These are phyloP conservation scores for Endoconidiophora polonica DNA, from an alignment of 2,329 filamentous ascomycete genomes.

Conservation along the genomic window DNA sequence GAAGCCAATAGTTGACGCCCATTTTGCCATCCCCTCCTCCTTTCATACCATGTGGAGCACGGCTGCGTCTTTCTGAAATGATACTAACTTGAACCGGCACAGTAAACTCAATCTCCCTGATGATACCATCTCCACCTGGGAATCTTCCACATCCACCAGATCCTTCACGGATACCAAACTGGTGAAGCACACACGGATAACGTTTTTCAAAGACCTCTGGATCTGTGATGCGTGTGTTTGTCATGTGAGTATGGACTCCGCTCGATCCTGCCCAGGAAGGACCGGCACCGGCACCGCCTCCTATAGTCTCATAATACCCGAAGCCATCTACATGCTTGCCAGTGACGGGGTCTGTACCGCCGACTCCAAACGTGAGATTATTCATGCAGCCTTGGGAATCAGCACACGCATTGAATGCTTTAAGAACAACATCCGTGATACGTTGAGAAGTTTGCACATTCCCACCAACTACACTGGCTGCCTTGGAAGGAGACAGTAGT, in stretches of 20 bases:
- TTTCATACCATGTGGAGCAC: constrained; percentile 52
- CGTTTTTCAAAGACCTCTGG: constrained; percentile 28
- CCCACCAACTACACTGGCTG: constrained; percentile 66
- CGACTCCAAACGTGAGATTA: constrained; percentile 71
- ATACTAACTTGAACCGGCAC: constrained; percentile 64
- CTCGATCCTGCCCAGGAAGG: constrained; percentile 30
- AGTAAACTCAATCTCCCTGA: constrained; percentile 64
- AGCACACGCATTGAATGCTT: constrained; percentile 64
- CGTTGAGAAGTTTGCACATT: constrained; percentile 44
- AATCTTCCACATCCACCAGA: constrained; percentile 51
- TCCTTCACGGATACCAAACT: constrained; percentile 48
- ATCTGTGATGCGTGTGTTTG: constrained; percentile 60
- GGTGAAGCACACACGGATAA: constrained; percentile 56
- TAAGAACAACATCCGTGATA: constrained; percentile 32
- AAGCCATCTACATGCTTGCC: constrained; percentile 24
- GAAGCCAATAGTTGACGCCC: constrained; percentile 77
- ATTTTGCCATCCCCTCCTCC: constrained; percentile 66
- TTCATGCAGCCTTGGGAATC: constrained; percentile 69
- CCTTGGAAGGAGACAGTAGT: constrained; percentile 59
- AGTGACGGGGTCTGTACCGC: constrained; percentile 24
- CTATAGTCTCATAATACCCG: constrained; percentile 44
- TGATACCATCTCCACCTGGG: constrained; percentile 54
- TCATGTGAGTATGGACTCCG: constrained; percentile 40
- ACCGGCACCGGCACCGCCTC: constrained; percentile 51
- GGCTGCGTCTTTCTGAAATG: constrained; percentile 60